Percentiles rank a stretch among this genome's conserved stretches.
Evolutionary conservation across 768 basidiomycete species (phyloP).

Genomic region (Kwoniella europaea): DNA sequence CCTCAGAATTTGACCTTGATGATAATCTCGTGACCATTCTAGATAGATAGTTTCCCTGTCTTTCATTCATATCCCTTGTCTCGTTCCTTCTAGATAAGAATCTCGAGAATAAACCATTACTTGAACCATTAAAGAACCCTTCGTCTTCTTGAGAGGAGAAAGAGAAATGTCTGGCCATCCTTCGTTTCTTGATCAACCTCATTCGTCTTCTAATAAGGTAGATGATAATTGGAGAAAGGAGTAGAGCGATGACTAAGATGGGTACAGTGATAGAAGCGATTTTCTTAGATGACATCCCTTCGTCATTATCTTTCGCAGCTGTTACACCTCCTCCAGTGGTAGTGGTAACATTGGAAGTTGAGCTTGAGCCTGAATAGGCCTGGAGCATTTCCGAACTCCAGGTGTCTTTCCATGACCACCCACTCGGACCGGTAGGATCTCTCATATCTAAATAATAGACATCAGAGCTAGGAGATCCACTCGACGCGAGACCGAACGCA

Average conservation of each 20-base stretch:
- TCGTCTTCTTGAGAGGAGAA: conserved; percentile 43
- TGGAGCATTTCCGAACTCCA: conserved; percentile 52
- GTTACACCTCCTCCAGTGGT: neutral
- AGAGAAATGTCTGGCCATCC: conserved; percentile 52
- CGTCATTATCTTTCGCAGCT: conserved; percentile 6
- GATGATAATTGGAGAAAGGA: conserved; percentile 44
- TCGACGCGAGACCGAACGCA: conserved; percentile 50
- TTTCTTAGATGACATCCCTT: conserved; percentile 24
- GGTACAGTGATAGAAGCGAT: conserved; percentile 44
- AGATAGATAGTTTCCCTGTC: conserved; percentile 36
- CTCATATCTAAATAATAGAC: conserved; percentile 56
- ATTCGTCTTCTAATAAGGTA: conserved; percentile 46
- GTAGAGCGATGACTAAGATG: conserved; percentile 35
- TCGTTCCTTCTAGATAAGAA: conserved; percentile 9
- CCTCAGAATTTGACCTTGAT: conserved; percentile 13
- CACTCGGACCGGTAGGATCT: conserved; percentile 29
- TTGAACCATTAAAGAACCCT: conserved; percentile 23
- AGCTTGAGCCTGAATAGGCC: conserved; percentile 25
- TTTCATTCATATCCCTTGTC: conserved; percentile 49
- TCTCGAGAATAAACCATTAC: conserved; percentile 10
- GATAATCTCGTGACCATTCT: conserved; percentile 35
- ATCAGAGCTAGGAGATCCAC: conserved; percentile 40
- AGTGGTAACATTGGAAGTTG: conserved; percentile 10
- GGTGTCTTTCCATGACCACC: conserved; percentile 54
- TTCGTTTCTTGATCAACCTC: conserved; percentile 45